Base-by-base conservation (phyloP, 805 yeast species). In the Yarrowia hollandica region DNA sequence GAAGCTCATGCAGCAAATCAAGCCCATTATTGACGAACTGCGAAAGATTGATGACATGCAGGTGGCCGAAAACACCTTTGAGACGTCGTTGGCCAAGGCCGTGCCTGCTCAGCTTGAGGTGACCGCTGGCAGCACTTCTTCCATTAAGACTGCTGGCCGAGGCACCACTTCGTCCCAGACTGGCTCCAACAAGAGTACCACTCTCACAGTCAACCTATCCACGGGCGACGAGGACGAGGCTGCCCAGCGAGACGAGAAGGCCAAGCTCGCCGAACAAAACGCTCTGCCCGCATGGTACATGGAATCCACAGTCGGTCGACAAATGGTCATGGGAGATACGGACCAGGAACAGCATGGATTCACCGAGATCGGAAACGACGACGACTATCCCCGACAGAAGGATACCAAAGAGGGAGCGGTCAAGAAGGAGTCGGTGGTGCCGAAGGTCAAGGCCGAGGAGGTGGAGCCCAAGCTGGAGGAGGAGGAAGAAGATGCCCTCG, bases 231-330 rank as follows among this genome's bases (percentile, higher is more conserved):
- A 89, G 71, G 95, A 88, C 67, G 58, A 52, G 44, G 82, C 83
- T 62, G 84, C 80, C 68, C 80, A 82, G 65, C 90, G 85, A 72
- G 79, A 79, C 84, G 83, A 77, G 75, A 84, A 80, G 79, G 83
- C 81, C 71, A 85, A 80, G 71, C 79, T 82, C 64, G 78, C 91
- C 71, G 85, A 87, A 68, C 97, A 92, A 71, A 94, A 94, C 70
- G 97, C 97, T 4, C 78, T 94, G 64, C 99, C 99, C 7, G 85
- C 94, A 25, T 94, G 99, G 99, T 96, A 94, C 70, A 83, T 86
- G 64, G 85, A 86, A 65, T 83, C 92, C 68, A 91, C 99, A 0
- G 92, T 92, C 64, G 96, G 58, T 6, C 23, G 96, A 44, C 78
- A 84, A 64, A 72, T 79, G 12, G 77, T 79, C 3, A 71, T 55